These are phyloP conservation scores for Lachancea sp. DNA, from an alignment of 805 yeast species.

Conservation along the genomic window DNA sequence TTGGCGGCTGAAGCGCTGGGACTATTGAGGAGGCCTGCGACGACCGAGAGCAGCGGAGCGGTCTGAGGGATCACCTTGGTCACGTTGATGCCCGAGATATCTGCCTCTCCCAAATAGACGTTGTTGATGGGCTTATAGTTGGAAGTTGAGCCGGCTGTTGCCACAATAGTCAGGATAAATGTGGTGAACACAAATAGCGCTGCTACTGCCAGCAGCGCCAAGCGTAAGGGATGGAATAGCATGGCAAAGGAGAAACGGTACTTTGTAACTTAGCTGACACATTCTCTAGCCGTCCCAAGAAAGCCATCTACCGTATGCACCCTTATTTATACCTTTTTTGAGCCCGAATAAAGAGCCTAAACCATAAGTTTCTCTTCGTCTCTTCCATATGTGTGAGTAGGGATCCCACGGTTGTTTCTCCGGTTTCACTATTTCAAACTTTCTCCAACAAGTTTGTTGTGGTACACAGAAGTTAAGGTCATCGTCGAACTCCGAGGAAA, in stretches of 20 bases:
- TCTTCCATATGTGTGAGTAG: too few species aligned
- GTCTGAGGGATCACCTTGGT: conserved; percentile 31
- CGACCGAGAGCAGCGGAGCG: conserved; percentile 23
- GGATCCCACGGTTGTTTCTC: too few species aligned
- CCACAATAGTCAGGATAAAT: conserved; percentile 26
- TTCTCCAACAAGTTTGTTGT: too few species aligned
- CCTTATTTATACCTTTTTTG: too few species aligned
- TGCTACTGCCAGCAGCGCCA: conserved; percentile 9
- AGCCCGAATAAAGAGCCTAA: too few species aligned
- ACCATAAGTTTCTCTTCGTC: too few species aligned
- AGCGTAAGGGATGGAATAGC: not conserved
- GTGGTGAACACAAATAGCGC: conserved; percentile 24
- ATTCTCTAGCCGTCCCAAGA: too few species aligned
- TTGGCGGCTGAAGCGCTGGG: conserved; percentile 9
- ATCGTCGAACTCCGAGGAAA: too few species aligned
- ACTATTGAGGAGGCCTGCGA: conserved; percentile 26
- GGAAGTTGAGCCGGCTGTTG: conserved; percentile 30
- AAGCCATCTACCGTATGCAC: too few species aligned
- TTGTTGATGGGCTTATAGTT: conserved; percentile 28
- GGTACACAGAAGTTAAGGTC: too few species aligned
- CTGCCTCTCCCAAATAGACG: conserved; percentile 31
- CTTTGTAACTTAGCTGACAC: too few species aligned
- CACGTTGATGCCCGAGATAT: conserved; percentile 29
- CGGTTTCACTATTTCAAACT: too few species aligned
- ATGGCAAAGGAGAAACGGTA: not conserved